Evolutionary conservation across 257 asterid species (phyloP).

Genomic region (Plectranthus barbatus): DNA sequence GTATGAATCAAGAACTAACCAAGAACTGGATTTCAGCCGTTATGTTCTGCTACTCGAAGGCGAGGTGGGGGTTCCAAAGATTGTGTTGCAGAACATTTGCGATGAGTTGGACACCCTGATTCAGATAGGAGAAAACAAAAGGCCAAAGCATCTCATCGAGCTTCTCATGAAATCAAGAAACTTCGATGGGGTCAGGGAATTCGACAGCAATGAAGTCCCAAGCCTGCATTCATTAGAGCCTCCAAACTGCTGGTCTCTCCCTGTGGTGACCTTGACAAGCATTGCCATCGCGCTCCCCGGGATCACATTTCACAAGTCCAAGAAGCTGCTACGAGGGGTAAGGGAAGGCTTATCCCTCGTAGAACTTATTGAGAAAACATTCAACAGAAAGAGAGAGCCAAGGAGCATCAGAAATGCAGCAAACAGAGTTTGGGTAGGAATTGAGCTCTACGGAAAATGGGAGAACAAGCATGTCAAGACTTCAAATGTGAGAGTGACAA

Average conservation of each 20-base stretch:
- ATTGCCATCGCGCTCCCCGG: conserved; percentile 30
- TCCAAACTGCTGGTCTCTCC: conserved; percentile 26
- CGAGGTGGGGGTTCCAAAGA: conserved; percentile 10
- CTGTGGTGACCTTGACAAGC: conserved; percentile 24
- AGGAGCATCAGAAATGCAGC: conserved; percentile 24
- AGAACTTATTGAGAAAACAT: conserved; percentile 16
- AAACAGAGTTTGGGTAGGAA: conserved; percentile 21
- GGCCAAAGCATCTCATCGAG: conserved; percentile 1
- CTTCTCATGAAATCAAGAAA: conserved; percentile 2
- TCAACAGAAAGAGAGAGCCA: conserved; percentile 3
- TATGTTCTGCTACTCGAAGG: conserved; percentile 22
- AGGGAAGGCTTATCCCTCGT: conserved; percentile 20
- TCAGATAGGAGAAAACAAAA: conserved; percentile 7
- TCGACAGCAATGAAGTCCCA: conserved; percentile 7
- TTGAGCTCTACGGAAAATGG: conserved; percentile 23
- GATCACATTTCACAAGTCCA: neutral
- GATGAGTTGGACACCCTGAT: conserved; percentile 7
- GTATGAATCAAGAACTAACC: neutral
- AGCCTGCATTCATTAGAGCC: conserved; percentile 17
- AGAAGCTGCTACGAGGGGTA: conserved; percentile 3
- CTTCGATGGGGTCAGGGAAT: conserved; percentile 16
- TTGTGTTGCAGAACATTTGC: neutral
- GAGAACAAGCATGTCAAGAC: conserved; percentile 12
- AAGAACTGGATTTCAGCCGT: neutral
- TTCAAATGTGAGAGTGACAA: neutral